Percentiles rank a stretch among this genome's conserved stretches.
Evolutionary conservation across 495 filamentous ascomycete genomes (phyloP).

Genomic region (Neurospora terricola): DNA sequence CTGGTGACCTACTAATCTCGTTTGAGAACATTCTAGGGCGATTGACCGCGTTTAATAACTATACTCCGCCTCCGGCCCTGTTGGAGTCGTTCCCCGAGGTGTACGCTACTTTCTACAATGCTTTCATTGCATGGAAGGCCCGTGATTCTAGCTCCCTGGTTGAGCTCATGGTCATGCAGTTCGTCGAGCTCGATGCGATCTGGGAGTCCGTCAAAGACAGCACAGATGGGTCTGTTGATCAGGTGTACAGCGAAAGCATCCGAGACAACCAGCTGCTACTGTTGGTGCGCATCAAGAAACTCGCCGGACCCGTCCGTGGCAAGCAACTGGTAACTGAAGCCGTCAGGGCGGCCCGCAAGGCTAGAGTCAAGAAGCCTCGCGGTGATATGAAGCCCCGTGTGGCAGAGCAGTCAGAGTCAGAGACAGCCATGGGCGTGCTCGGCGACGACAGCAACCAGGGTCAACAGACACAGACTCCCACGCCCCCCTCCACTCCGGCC

Average conservation of each 20-base stretch:
- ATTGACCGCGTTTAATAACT: slow-evolving; percentile 40
- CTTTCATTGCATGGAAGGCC: slow-evolving; percentile 91
- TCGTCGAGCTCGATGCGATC: slow-evolving; percentile 89
- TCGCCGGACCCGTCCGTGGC: slow-evolving; percentile 74
- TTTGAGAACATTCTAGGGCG: slow-evolving; percentile 70
- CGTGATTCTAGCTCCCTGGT: slow-evolving; percentile 82
- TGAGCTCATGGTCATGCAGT: slow-evolving; percentile 91
- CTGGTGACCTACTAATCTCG: slow-evolving; percentile 68
- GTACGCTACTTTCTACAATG: slow-evolving; percentile 77
- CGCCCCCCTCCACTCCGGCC: slow-evolving; percentile 32
- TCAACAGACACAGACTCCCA: slow-evolving; percentile 27
- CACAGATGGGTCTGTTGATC: slow-evolving; percentile 70
- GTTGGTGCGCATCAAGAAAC: slow-evolving; percentile 77
- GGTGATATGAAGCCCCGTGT: slow-evolving; percentile 62
- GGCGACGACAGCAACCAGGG: slow-evolving; percentile 22
- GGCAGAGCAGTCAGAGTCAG: slow-evolving; percentile 34
- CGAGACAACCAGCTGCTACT: slow-evolving; percentile 86
- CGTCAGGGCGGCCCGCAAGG: slow-evolving; percentile 66
- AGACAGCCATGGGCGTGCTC: slow-evolving; percentile 28
- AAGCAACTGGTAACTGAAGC: slow-evolving; percentile 75
- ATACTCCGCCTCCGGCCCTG: slow-evolving; percentile 48
- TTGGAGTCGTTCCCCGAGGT: slow-evolving; percentile 53
- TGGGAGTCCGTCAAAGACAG: slow-evolving; percentile 95
- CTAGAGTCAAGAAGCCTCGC: slow-evolving; percentile 56
- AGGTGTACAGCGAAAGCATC: slow-evolving; percentile 87